A percentile compares a stretch with the other conserved stretches of the same genome.
These are phyloP conservation scores for Termitomyces sp. DNA, from an alignment of 768 basidiomycete species.

Conservation along the genomic window DNA sequence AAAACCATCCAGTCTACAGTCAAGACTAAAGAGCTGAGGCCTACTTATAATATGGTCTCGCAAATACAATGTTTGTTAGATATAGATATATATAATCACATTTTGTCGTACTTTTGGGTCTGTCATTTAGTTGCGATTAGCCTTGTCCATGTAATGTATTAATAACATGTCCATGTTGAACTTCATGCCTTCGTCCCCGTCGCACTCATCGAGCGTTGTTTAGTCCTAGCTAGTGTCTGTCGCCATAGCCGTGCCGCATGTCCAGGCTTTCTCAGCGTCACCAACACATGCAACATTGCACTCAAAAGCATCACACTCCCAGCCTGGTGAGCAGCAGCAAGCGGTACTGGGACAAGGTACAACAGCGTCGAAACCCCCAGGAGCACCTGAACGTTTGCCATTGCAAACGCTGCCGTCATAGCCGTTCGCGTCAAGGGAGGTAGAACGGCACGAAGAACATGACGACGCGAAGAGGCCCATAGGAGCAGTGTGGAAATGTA, in stretches of 20 bases:
- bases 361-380: slow-evolving; percentile 69
- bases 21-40: background rate
- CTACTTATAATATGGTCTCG: background rate
- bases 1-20: background rate
- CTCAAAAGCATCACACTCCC: slow-evolving; percentile 88
- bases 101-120: background rate
- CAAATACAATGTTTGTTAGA: background rate
- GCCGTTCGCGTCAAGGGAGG: slow-evolving; percentile 57
- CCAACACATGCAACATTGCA: slow-evolving; percentile 70
- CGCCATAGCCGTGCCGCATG: slow-evolving; percentile 60
- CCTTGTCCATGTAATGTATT: background rate
- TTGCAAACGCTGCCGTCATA: slow-evolving; percentile 57
- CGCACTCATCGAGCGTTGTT: background rate
- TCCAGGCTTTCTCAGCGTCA: slow-evolving; percentile 67
- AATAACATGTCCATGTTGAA: background rate
- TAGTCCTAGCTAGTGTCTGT: slow-evolving; percentile 11
- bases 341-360: slow-evolving; percentile 87
- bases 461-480: slow-evolving; percentile 50
- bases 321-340: slow-evolving; percentile 93
- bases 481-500: slow-evolving; percentile 65
- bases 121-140: background rate
- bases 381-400: slow-evolving; percentile 79
- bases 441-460: slow-evolving; percentile 52
- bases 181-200: background rate
- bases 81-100: background rate